Percentiles rank a stretch among this genome's conserved stretches.
These are phyloP conservation scores for Aureobasidium leucospermi DNA, from an alignment of 2,329 filamentous ascomycete species.

Conservation along the genomic window DNA sequence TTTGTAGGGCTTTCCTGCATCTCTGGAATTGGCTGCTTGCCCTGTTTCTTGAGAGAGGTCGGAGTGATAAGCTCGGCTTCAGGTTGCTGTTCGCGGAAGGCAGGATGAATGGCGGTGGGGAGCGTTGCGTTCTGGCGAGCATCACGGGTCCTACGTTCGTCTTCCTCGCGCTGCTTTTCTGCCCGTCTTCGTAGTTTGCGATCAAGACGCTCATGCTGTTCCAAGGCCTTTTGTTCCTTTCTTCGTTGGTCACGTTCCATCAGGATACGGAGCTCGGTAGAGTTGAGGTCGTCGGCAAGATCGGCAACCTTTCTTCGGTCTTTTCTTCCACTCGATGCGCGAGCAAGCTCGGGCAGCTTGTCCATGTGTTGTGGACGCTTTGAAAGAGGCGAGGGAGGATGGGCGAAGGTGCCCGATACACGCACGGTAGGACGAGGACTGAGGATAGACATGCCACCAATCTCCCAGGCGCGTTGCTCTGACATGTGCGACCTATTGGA, in stretches of 20 bases:
- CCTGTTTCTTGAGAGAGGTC: constrained; percentile 4
- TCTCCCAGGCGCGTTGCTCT: constrained; percentile 68
- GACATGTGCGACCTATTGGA: constrained; percentile 70
- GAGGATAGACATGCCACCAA: constrained; percentile 73
- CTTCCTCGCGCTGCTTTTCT: constrained; percentile 53
- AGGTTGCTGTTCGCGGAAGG: constrained; percentile 21
- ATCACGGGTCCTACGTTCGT: constrained; percentile 48
- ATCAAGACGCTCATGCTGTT: constrained; percentile 61
- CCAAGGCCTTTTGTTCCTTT: constrained; percentile 63
- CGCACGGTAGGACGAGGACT: constrained; percentile 78
- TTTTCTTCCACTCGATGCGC: constrained; percentile 29
- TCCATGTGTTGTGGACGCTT: constrained; percentile 5
- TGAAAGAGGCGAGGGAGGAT: background rate
- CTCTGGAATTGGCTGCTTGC: background rate
- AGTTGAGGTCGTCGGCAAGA: constrained; percentile 77
- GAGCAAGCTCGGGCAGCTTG: constrained; percentile 18
- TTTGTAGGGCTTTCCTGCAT: constrained; percentile 15
- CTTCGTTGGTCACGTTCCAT: constrained; percentile 84
- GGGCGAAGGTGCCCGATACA: constrained; percentile 25
- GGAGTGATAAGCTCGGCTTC: constrained; percentile 3
- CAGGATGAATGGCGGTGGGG: constrained; percentile 28
- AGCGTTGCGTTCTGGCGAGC: constrained; percentile 15
- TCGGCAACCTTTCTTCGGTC: constrained; percentile 57
- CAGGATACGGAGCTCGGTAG: constrained; percentile 74
- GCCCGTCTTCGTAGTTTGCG: constrained; percentile 58